These are phyloP conservation scores for Marsdenia floribunda DNA, from an alignment of 257 asterid genomes.

Conservation along the genomic window DNA sequence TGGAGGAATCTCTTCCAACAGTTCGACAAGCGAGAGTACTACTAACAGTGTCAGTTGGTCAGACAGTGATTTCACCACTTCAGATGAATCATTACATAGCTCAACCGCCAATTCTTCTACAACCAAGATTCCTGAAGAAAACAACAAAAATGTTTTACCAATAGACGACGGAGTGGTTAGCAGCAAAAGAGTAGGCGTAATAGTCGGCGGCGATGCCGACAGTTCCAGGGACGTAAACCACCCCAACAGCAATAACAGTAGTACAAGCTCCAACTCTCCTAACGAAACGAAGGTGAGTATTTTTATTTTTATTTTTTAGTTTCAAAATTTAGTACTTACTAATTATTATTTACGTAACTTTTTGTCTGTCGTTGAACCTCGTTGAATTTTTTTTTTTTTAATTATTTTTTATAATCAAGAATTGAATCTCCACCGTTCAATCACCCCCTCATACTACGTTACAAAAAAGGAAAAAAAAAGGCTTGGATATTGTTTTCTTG, in stretches of 20 bases:
- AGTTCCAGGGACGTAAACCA: conserved; percentile 30
- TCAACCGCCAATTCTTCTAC: conserved; percentile 33
- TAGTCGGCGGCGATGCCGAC: conserved; percentile 39
- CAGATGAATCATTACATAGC: conserved; percentile 21
- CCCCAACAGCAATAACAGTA: conserved; percentile 20
- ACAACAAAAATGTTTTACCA: not conserved
- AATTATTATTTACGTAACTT: not conserved
- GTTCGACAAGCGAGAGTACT: conserved; percentile 29
- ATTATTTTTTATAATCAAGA: not conserved
- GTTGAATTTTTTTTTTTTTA: not conserved
- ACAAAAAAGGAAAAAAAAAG: too few species aligned
- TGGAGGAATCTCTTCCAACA: conserved; percentile 16
- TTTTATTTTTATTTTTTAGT: not conserved
- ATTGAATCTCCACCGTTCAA: not conserved
- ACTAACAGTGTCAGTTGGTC: conserved; percentile 45
- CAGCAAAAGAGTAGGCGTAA: conserved; percentile 26
- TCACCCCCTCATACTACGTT: not conserved
- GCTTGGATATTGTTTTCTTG: not conserved
- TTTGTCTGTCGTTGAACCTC: conserved; percentile 13
- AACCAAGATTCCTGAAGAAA: not conserved
- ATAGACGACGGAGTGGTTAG: conserved; percentile 14
- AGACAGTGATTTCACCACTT: conserved; percentile 48
- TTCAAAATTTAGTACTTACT: not conserved
- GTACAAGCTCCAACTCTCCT: conserved; percentile 29
- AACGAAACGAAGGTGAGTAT: conserved; percentile 33